phyloP scores from a whole-genome alignment of 108 stramenopile species.

The Seminavis robusta region DNA sequence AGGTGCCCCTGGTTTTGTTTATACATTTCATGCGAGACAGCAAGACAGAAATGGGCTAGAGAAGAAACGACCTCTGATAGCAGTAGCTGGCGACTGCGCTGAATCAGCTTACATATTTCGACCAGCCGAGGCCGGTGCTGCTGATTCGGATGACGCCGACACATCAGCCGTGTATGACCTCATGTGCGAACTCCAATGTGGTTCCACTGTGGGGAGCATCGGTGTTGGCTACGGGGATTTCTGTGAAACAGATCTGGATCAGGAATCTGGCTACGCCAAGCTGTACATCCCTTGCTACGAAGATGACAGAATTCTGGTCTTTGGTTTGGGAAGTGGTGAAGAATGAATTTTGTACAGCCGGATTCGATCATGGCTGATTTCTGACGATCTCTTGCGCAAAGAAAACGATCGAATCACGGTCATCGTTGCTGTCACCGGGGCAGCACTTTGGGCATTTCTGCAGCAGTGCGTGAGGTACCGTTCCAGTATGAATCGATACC shows the following conservation, averaged over 20 bases:
- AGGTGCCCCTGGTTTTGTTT: conserved; percentile 93
- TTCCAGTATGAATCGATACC: too few species aligned
- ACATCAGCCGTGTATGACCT: conserved; percentile 70
- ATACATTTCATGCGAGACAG: conserved; percentile 86
- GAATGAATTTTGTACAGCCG: too few species aligned
- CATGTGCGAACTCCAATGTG: conserved; percentile 89
- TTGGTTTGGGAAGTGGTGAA: conserved; percentile 66
- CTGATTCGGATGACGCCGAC: conserved; percentile 16
- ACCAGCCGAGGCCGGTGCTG: conserved; percentile 41
- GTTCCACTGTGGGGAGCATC: conserved; percentile 89
- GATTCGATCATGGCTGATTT: too few species aligned
- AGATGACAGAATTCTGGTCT: conserved; percentile 88
- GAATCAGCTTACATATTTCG: conserved; percentile 93
- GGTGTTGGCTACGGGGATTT: conserved; percentile 89
- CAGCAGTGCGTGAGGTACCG: too few species aligned
- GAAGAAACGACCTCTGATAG: conserved; percentile 83
- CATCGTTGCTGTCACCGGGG: too few species aligned
- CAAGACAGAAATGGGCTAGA: conserved; percentile 22
- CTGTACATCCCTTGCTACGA: conserved; percentile 93
- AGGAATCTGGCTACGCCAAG: conserved; percentile 88
- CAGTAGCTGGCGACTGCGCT: conserved; percentile 93
- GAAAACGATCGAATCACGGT: too few species aligned
- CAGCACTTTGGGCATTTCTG: too few species aligned
- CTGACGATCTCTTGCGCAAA: too few species aligned
- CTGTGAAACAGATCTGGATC: conserved; percentile 41